Evolutionary conservation across 768 basidiomycete species (phyloP), one percentile per base, ranked within the genome.

Genomic region (Botryobasidium botryosum): DNA sequence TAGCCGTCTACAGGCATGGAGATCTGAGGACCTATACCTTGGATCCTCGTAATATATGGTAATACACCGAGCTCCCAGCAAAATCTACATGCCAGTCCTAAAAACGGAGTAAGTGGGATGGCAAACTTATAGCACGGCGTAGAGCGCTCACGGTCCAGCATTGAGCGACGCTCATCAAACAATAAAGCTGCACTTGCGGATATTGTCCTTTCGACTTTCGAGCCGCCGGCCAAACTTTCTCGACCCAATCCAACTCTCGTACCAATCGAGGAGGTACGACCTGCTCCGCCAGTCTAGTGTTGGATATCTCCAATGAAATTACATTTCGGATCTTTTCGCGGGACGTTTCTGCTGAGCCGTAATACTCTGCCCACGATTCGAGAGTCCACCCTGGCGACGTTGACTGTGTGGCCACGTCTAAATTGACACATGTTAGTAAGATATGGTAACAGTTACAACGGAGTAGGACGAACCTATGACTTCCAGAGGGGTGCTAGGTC

Each of bases 81-180:
- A 99, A 96, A 62, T 99, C 94, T 48, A 97, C 68, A 56, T 99
- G 92, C 94, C 91, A 96, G 57, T 96, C 92, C 88, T 91, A 44
- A 18, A 15, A 15, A 20, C 12, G 23, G 24, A 13, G 41, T 44
- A 35, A 25, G 15, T 40, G 25, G 18, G 41, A 45, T 8, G n/a
- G 17, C 13, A 44, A 35, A 41, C 18, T 2, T 2, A 48, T 45
- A 24, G n/a, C n/a, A n/a, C n/a, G n/a, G n/a, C n/a, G n/a, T n/a
- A n/a, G n/a, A n/a, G 17, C 8, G n/a, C 77, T 56, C 52, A 88
- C 91, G 50, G 92, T 99, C 87, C 91, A 96, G 25, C 87, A 85
- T 20, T 76, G 72, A 6, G 75, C 78, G 18, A 92, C 88, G 27
- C 87, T 85, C 94, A 99, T 99, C 46, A 99, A 65, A 56, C 92